Percentiles rank a stretch among this genome's conserved stretches.
Conservation (phyloP, 1,284 basidiomycete genomes). For the Phellinidium pouzarii region DNA sequence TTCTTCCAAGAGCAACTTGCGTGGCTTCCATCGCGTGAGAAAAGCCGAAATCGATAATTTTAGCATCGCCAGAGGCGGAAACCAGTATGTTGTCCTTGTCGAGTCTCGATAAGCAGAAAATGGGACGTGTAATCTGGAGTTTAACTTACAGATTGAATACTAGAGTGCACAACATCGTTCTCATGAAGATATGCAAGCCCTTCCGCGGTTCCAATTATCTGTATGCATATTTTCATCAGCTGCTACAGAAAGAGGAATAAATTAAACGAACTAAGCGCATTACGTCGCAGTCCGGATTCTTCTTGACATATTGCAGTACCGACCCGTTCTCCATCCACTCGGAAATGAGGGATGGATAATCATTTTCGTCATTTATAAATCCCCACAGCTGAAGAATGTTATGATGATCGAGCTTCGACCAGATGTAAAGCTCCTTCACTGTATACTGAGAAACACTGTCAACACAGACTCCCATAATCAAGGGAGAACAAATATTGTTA, state of each 20-base stretch:
- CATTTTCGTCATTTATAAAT: constrained; percentile 1
- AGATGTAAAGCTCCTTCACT: constrained; percentile 14
- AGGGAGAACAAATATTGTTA: too few species aligned
- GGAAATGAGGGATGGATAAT: constrained; percentile 7
- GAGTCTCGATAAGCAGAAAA: neutral
- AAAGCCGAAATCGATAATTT: constrained; percentile 8
- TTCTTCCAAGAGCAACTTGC: neutral
- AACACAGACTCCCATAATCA: too few species aligned
- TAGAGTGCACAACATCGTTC: constrained; percentile 1
- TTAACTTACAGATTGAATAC: constrained; percentile 1
- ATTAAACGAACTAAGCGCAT: neutral
- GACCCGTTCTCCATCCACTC: constrained; percentile 12
- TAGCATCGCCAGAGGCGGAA: neutral
- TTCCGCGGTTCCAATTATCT: constrained; percentile 2
- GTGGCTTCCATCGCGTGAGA: constrained; percentile 1
- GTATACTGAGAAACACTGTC: too few species aligned
- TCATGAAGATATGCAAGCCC: constrained; percentile 11
- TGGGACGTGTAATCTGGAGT: neutral
- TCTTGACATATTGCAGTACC: constrained; percentile 1
- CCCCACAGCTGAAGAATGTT: constrained; percentile 12
- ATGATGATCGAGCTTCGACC: constrained; percentile 12
- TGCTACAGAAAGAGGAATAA: neutral
- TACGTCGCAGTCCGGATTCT: neutral
- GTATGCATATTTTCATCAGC: neutral
- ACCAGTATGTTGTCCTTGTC: constrained; percentile 6